Evolutionary conservation across 495 filamentous ascomycete genomes (phyloP), one percentile per base, ranked within the genome.

Genomic region (Penicillium soppii): DNA sequence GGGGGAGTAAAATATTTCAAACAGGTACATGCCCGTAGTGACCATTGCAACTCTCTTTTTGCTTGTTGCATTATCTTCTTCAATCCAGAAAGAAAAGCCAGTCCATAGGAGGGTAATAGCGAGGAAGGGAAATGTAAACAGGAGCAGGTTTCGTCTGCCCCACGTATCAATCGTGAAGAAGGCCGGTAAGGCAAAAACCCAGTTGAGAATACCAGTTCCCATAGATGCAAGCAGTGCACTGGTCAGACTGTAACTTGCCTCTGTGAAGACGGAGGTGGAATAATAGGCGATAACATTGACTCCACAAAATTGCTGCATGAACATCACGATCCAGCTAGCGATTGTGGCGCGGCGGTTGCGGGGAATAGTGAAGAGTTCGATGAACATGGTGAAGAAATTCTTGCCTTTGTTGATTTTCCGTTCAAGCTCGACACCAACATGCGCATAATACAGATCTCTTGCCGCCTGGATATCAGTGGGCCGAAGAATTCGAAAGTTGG

Each of bases 81-180:
- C 68, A 33, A 85, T 82, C 47, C 75, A 77, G 57, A 81, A 82
- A 8, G 76, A 82, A 46, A 87, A 75, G 7, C 80, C 83, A 2
- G 81, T 71, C 42, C 76, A 77, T 9, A 88, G 62, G 7, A 86
- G 72, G 19, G 71, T 80, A 54, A 82, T 71, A 2, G 76, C 72
- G 56, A 87, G 77, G 50, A 82, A 78, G 1, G 84, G 84, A 58
- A 86, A 83, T 0, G 85, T 86, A 53, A 83, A 80, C 1, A 87
- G 70, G 4, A 87, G 71, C n/a, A 88, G 64, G 21, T 78, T 75
- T 5, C 84, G 79, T 7, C 83, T 75, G 3, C 83, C 83, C 58
- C 78, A 85, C 3, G 82, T 86, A 58, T 85, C 82, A 41, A 86
- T 87, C 0, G 84, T 86, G 63, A 82, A 85, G 45, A 89, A 71